These are phyloP conservation scores for Lactarius vividus DNA, from an alignment of 768 basidiomycete genomes.

Conservation along the genomic window DNA sequence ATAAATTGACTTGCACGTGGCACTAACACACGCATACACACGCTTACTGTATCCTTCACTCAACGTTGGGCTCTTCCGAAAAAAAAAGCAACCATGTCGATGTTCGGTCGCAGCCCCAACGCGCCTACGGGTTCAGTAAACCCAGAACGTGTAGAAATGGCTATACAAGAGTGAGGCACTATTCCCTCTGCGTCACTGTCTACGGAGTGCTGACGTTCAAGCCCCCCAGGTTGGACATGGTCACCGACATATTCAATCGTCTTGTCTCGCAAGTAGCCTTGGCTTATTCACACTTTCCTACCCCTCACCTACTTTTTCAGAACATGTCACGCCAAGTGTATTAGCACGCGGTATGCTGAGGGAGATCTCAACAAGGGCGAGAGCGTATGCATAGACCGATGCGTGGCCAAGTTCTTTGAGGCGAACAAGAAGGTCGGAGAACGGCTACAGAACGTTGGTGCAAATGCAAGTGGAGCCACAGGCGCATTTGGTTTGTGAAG, in stretches of 20 bases:
- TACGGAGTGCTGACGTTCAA: constrained; percentile 14
- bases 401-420: constrained; percentile 94
- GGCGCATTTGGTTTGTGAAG: constrained; percentile 38
- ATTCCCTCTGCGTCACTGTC: constrained; percentile 9
- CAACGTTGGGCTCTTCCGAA: constrained; percentile 7
- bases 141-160: constrained; percentile 85
- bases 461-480: constrained; percentile 40
- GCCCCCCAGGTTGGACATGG: constrained; percentile 76
- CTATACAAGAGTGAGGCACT: constrained; percentile 75
- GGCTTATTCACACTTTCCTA: constrained; percentile 27
- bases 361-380: constrained; percentile 96
- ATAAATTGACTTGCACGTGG: constrained; percentile 2
- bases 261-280: constrained; percentile 63
- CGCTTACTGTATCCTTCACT: constrained; percentile 9
- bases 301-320: constrained; percentile 41
- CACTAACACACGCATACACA: not conserved
- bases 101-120: constrained; percentile 62
- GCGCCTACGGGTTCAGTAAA: constrained; percentile 61
- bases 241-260: constrained; percentile 94
- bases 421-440: constrained; percentile 98
- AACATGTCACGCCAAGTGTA: constrained; percentile 93
- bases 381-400: constrained; percentile 96
- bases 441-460: constrained; percentile 73
- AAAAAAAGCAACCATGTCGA: constrained; percentile 55
- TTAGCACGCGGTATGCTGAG: constrained; percentile 83